Conservation (phyloP, 495 filamentous ascomycete species). For the Aspergillus ellipticus region DNA sequence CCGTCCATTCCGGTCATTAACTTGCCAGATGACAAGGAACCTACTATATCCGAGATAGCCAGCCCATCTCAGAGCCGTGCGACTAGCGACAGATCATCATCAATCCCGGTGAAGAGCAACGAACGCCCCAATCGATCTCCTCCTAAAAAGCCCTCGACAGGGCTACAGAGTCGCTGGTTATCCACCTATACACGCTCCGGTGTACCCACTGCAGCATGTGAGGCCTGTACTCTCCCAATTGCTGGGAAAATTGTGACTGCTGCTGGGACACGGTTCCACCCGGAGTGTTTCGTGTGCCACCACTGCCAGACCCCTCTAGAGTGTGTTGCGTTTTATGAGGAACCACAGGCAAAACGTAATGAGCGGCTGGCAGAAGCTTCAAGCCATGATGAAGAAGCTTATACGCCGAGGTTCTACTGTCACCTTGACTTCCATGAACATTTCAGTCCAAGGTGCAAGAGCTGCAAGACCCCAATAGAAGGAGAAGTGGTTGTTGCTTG, state of each 20-base stretch:
- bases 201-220: conserved; percentile 69
- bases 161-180: conserved; percentile 32
- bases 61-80: conserved; percentile 7
- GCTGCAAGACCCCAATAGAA: conserved; percentile 97
- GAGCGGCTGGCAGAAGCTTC: conserved; percentile 59
- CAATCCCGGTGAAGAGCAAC: conserved; percentile 19
- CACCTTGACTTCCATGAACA: conserved; percentile 97
- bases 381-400: conserved; percentile 55
- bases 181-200: conserved; percentile 52
- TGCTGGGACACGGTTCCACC: conserved; percentile 79
- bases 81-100: conserved; percentile 20
- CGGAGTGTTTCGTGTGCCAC: conserved; percentile 87
- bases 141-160: conserved; percentile 20
- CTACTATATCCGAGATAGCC: conserved; percentile 37
- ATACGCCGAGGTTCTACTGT: conserved; percentile 81
- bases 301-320: conserved; percentile 85
- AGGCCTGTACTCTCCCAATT: conserved; percentile 78
- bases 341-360: conserved; percentile 66
- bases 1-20: conserved; percentile 60
- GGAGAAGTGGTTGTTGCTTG: conserved; percentile 91
- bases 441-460: conserved; percentile 89
- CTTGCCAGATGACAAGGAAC: conserved; percentile 49
- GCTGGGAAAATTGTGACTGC: conserved; percentile 87
- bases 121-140: conserved; percentile 17
- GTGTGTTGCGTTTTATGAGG: conserved; percentile 92